These are phyloP conservation scores for Platanthera zijinensis DNA, from an alignment of 106 monocot species.

Conservation along the genomic window DNA sequence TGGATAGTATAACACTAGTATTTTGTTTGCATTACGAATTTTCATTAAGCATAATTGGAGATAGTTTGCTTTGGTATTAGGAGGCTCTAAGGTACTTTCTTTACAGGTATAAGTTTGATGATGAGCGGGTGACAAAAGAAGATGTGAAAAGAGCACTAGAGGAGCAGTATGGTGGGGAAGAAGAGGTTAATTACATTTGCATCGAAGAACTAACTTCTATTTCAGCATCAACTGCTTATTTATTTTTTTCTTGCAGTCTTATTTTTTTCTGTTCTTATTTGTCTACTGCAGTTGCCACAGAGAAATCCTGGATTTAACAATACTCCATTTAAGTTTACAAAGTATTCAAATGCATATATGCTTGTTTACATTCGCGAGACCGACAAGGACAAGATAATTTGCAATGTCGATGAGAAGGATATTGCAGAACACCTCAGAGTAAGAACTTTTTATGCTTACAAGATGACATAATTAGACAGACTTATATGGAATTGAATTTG, in stretches of 20 bases:
- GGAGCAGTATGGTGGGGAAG: slow-evolving; percentile 92
- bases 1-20: neutral
- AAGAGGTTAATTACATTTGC: slow-evolving; percentile 37
- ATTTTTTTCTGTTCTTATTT: neutral
- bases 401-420: slow-evolving; percentile 81
- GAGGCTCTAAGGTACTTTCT: neutral
- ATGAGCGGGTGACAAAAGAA: slow-evolving; percentile 92
- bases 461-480: neutral
- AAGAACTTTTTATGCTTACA: slow-evolving; percentile 4
- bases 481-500: neutral
- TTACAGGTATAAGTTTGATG: slow-evolving; percentile 87
- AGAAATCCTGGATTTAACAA: slow-evolving; percentile 73
- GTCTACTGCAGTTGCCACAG: slow-evolving; percentile 44
- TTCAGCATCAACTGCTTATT: neutral
- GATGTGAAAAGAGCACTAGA: slow-evolving; percentile 71
- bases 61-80: neutral
- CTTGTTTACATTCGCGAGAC: slow-evolving; percentile 78
- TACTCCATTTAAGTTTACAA: slow-evolving; percentile 73
- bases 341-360: slow-evolving; percentile 91
- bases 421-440: slow-evolving; percentile 79
- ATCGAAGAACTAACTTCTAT: neutral
- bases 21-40: neutral
- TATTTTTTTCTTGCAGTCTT: neutral
- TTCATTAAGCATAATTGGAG: neutral
- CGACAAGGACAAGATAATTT: slow-evolving; percentile 80